A percentile compares a stretch with the other conserved stretches of the same genome.
Evolutionary conservation across 345 rosid species (phyloP).

Genomic region (Aquilaria yunnanensis): DNA sequence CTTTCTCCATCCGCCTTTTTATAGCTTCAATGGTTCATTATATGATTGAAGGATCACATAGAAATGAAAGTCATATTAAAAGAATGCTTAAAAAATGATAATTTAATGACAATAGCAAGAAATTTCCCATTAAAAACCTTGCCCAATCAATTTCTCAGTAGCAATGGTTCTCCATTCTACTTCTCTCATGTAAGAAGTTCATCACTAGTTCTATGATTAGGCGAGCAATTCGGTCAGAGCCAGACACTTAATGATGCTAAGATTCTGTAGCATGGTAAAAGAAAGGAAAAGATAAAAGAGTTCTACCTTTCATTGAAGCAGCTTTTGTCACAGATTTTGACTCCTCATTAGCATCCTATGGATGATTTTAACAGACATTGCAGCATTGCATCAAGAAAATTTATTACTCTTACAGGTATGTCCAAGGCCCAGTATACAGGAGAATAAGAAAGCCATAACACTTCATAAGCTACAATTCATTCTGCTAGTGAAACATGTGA

Average conservation of each 20-base stretch:
- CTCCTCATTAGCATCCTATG: slow-evolving; percentile 92
- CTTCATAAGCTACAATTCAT: too few species aligned
- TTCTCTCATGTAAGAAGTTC: too few species aligned
- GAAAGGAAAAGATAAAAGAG: not conserved
- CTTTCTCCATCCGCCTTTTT: slow-evolving; percentile 88
- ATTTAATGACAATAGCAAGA: not conserved
- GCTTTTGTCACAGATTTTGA: slow-evolving; percentile 92
- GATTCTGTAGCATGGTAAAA: not conserved
- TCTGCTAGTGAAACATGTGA: too few species aligned
- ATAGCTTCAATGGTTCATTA: slow-evolving; percentile 40
- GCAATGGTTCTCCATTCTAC: too few species aligned
- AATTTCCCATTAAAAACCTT: not conserved
- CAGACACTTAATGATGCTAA: slow-evolving; percentile 1
- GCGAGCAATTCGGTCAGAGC: slow-evolving; percentile 10
- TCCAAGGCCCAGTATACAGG: too few species aligned
- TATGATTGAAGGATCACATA: not conserved
- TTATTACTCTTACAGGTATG: too few species aligned
- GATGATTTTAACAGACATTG: not conserved
- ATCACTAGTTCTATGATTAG: too few species aligned
- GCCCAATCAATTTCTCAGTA: too few species aligned
- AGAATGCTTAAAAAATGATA: not conserved
- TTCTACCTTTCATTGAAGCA: slow-evolving; percentile 82
- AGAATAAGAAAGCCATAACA: too few species aligned
- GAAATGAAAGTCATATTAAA: not conserved
- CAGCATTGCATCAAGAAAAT: too few species aligned